phyloP scores from a whole-genome alignment of 345 rosid species.

The Pugionium cornutum region DNA sequence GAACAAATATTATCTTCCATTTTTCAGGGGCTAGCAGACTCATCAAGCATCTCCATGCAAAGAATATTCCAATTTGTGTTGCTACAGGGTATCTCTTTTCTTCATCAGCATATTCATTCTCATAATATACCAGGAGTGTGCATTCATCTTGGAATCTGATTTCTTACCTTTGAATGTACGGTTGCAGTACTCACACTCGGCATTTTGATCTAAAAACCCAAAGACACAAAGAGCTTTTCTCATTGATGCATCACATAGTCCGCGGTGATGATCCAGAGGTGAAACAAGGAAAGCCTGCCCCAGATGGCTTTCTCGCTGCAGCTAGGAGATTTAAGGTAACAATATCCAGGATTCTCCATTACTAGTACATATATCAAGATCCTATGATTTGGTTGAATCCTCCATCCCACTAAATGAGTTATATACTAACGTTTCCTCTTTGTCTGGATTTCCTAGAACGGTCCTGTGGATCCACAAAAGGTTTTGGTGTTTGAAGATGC shows the following conservation, averaged over 20 bases:
- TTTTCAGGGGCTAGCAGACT: slow-evolving; percentile 74
- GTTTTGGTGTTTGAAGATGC: slow-evolving; percentile 94
- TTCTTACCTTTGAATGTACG: slow-evolving; percentile 6
- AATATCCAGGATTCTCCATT: slow-evolving; percentile 1
- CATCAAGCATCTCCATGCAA: slow-evolving; percentile 73
- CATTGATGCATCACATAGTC: slow-evolving; percentile 93
- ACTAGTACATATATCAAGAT: neutral
- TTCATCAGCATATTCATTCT: slow-evolving; percentile 14
- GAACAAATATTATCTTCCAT: neutral
- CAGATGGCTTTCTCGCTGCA: slow-evolving; percentile 87
- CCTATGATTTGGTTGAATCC: neutral
- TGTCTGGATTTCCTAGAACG: slow-evolving; percentile 50
- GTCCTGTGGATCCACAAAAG: slow-evolving; percentile 55
- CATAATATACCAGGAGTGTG: neutral
- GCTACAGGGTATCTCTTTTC: slow-evolving; percentile 73
- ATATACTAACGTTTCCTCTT: slow-evolving; percentile 9
- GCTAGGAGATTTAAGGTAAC: slow-evolving; percentile 87
- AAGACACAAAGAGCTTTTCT: slow-evolving; percentile 73
- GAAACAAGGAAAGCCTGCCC: slow-evolving; percentile 91
- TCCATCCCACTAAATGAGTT: slow-evolving; percentile 11
- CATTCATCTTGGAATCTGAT: slow-evolving; percentile 13
- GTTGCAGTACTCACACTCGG: slow-evolving; percentile 67
- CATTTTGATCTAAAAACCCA: slow-evolving; percentile 89
- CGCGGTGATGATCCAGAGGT: slow-evolving; percentile 98
- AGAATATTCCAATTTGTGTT: slow-evolving; percentile 69